phyloP scores from a whole-genome alignment of 2,329 filamentous ascomycete genomes.

The Xylaria polymorpha region DNA sequence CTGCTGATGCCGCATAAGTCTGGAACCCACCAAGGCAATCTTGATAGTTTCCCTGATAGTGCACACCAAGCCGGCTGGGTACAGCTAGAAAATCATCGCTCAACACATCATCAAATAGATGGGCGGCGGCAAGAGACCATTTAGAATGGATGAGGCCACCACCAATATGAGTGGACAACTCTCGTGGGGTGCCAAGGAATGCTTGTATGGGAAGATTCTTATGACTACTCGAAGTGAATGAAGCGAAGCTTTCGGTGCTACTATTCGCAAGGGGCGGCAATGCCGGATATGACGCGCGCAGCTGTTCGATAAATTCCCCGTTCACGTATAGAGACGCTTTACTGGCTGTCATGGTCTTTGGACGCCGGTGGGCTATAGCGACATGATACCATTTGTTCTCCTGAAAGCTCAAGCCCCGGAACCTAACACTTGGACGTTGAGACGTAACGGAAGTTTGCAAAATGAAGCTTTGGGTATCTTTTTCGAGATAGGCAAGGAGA shows the following conservation, averaged over 20 bases:
- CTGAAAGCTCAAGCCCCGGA: constrained; percentile 84
- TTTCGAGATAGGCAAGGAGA: constrained; percentile 91
- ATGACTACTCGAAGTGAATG: constrained; percentile 68
- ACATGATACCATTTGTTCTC: constrained; percentile 92
- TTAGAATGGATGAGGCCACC: constrained; percentile 78
- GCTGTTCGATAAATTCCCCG: constrained; percentile 92
- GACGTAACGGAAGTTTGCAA: constrained; percentile 94
- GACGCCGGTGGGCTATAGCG: constrained; percentile 83
- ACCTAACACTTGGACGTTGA: constrained; percentile 87
- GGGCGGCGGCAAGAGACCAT: constrained; percentile 91
- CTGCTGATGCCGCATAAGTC: constrained; percentile 93
- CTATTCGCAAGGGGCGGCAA: constrained; percentile 72
- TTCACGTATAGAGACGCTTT: constrained; percentile 91
- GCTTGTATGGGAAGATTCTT: constrained; percentile 82
- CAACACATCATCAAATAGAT: constrained; percentile 86
- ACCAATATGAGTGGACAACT: constrained; percentile 81
- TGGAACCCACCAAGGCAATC: constrained; percentile 96
- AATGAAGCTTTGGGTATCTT: constrained; percentile 92
- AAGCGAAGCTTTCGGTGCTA: constrained; percentile 75
- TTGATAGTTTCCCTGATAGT: constrained; percentile 96
- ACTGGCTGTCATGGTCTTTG: constrained; percentile 78
- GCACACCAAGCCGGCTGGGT: constrained; percentile 86
- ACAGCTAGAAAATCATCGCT: constrained; percentile 94
- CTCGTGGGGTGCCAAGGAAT: constrained; percentile 91
- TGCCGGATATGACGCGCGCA: constrained; percentile 89